These are phyloP conservation scores for Spinacia oleracea DNA, from an alignment of 179 eudicot genomes.

Conservation along the genomic window DNA sequence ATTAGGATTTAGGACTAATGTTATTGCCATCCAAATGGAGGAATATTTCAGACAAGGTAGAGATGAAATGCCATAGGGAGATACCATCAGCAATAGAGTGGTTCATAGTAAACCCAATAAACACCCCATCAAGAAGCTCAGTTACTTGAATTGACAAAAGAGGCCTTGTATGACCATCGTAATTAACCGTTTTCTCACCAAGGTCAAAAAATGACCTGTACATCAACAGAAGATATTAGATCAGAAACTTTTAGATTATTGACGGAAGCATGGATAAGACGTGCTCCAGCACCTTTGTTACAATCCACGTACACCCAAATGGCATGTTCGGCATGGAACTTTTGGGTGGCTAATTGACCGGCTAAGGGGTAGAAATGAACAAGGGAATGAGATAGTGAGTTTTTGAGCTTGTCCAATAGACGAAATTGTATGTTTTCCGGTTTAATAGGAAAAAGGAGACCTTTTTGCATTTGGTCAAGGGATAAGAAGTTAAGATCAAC, in stretches of 20 bases:
- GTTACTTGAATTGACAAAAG: conserved; percentile 34
- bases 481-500: background rate
- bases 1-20: background rate
- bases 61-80: conserved; percentile 24
- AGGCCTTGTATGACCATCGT: conserved; percentile 49
- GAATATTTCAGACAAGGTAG: conserved; percentile 20
- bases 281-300: conserved; percentile 42
- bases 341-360: conserved; percentile 41
- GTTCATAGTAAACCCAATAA: conserved; percentile 33
- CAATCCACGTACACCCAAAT: conserved; percentile 37
- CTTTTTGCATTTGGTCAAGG: conserved; percentile 17
- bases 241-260: too few relatives aligned
- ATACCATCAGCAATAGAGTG: conserved; percentile 27
- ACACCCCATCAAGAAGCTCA: conserved; percentile 23
- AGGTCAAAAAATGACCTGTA: conserved; percentile 42
- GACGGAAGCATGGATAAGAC: conserved; percentile 40
- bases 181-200: conserved; percentile 36
- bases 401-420: conserved; percentile 37
- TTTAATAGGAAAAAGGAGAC: conserved; percentile 12
- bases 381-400: conserved; percentile 36
- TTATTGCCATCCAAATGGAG: background rate
- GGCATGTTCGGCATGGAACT: conserved; percentile 30
- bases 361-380: conserved; percentile 48
- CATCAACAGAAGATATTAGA: background rate
- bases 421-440: too few relatives aligned